Conservation (phyloP, 176 grass and related monocot species). For the Eleusine indica region DNA sequence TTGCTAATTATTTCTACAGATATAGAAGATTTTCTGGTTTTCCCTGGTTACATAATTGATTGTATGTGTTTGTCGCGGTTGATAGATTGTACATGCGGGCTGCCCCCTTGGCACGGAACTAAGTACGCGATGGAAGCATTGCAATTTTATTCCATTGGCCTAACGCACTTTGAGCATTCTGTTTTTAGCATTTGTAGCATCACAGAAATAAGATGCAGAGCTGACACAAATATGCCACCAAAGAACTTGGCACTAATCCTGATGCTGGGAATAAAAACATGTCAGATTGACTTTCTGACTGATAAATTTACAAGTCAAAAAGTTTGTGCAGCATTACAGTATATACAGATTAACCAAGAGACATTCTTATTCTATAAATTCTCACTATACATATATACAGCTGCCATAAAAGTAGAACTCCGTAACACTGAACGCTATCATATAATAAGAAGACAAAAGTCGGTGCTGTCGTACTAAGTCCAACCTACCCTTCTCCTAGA, state of each 20-base stretch:
- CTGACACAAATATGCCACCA: not conserved
- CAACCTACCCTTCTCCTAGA: constrained; percentile 59
- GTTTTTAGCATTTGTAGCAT: not conserved
- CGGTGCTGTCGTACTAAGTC: constrained; percentile 28
- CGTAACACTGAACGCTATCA: constrained; percentile 43
- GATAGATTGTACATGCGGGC: not conserved
- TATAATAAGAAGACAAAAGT: constrained; percentile 45
- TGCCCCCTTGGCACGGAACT: not conserved
- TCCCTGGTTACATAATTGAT: not conserved
- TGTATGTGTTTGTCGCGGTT: not conserved
- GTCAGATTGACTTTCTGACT: constrained; percentile 18
- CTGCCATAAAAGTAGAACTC: constrained; percentile 30
- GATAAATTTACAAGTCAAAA: not conserved
- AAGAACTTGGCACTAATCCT: not conserved
- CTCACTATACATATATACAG: constrained; percentile 62
- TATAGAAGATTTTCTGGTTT: not conserved
- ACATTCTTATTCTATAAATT: constrained; percentile 47
- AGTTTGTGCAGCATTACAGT: not conserved
- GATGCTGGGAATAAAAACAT: not conserved
- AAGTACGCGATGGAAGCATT: not conserved
- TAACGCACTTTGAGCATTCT: not conserved
- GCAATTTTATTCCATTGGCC: not conserved
- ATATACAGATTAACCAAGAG: constrained; percentile 32
- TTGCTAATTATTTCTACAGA: constrained; percentile 7
- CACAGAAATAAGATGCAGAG: not conserved